Base-by-base conservation (phyloP, 352 stramenopile genomes). In the Halophytophthora polymorphica region DNA sequence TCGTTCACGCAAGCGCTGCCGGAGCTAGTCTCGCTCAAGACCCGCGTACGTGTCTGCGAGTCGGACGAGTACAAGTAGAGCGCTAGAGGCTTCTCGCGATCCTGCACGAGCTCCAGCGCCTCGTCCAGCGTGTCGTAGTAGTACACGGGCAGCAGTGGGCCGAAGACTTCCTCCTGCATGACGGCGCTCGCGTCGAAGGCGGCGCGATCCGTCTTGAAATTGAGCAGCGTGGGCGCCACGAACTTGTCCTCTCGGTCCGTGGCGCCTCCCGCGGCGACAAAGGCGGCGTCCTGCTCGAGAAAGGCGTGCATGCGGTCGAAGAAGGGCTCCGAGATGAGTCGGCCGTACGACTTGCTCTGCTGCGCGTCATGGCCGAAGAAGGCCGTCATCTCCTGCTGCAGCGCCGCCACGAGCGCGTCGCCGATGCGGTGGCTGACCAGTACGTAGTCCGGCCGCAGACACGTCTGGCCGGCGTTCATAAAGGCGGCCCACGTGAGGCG, bases 141-240 rank as follows among this genome's bases (percentile, higher is more conserved):
- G 29, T 94, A 63, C 45, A 99, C 87, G 2, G 95, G 90, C 22
- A 99, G 56, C 28, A 98, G 56, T 12, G 96, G 96, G 2, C 95
- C 94, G 69, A 99, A 99, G 28, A 98, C 91, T 69, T 99, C 95
- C 47, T 98, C 86, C 19, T 80, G 64, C 81, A 97, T 96, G 21
- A 76, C 66, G 2, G 78, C 70, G 46, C 76, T 90, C 11, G 21
- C 54, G 0, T 75, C 44, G 40, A 88, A 89, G 10, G 66, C 71
- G 1, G 50, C 52, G 6, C 71, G 50, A 38, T 89, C 72, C 31
- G 61, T 67, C 64, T 95, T 87, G 43, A 96, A 84, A 56, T 96
- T 83, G 45, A 98, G 58, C 31, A 98, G 72, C 36, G 93, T 98
- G 12, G 90, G 90, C 0, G 69, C 76, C 23, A 97, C 63, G 75